Conservation (phyloP, 352 stramenopile species). For the Phytopythium sindhum region DNA sequence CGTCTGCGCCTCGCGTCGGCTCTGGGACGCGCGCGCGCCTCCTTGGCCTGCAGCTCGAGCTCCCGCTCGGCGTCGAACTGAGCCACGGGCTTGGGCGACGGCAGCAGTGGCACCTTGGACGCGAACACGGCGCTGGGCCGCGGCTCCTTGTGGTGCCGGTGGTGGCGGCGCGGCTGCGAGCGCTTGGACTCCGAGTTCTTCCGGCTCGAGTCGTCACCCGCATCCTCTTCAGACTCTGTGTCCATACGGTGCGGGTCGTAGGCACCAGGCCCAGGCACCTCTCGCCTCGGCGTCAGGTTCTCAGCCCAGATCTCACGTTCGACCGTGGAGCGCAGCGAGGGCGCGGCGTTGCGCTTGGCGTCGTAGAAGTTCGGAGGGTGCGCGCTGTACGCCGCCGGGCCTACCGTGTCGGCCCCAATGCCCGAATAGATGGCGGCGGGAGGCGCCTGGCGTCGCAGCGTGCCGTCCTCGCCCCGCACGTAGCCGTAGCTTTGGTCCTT, state of each 20-base stretch:
- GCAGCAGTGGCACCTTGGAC: slow-evolving; percentile 72
- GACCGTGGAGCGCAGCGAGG: slow-evolving; percentile 62
- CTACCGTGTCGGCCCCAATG: slow-evolving; percentile 67
- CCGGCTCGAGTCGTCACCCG: background rate
- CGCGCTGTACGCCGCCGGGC: slow-evolving; percentile 58
- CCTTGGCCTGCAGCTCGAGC: slow-evolving; percentile 55
- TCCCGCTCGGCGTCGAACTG: slow-evolving; percentile 58
- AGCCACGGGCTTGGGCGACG: slow-evolving; percentile 30
- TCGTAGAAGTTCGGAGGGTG: slow-evolving; percentile 53
- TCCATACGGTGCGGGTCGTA: slow-evolving; percentile 30
- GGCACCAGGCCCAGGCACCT: slow-evolving; percentile 58
- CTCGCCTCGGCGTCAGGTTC: slow-evolving; percentile 34
- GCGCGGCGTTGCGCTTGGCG: slow-evolving; percentile 59
- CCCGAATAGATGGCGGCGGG: slow-evolving; percentile 59
- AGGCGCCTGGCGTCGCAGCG: slow-evolving; percentile 37
- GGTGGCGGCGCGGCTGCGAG: background rate
- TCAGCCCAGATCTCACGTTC: slow-evolving; percentile 78
- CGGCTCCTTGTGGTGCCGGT: background rate
- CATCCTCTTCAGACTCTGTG: background rate
- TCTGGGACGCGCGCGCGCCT: slow-evolving; percentile 33
- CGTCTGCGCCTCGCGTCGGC: slow-evolving; percentile 16
- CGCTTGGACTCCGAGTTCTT: background rate
- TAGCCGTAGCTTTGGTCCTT: slow-evolving; percentile 79
- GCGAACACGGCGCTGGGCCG: slow-evolving; percentile 66
- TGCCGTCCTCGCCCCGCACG: slow-evolving; percentile 34